Percentiles rank a stretch among this genome's conserved stretches.
Evolutionary conservation across 768 basidiomycete genomes (phyloP).

Genomic region (Cystobasidium onofrii): DNA sequence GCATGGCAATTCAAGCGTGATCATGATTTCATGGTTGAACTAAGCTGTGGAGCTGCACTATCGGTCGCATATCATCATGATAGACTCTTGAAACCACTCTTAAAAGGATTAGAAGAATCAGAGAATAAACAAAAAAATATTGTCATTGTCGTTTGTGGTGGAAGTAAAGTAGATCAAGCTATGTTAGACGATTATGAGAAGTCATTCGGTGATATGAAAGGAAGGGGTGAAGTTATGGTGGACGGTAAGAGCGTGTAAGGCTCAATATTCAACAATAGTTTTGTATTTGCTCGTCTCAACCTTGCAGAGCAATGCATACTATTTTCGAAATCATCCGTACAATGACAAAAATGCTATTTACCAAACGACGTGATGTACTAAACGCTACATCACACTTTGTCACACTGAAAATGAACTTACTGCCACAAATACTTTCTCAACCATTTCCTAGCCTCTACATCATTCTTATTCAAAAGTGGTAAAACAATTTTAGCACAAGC

Average conservation of each 20-base stretch:
- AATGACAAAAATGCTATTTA: too few species aligned
- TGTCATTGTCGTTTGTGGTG: constrained; percentile 19
- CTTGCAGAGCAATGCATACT: background rate
- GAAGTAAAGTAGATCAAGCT: constrained; percentile 12
- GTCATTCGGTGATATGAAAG: constrained; percentile 7
- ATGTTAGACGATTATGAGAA: constrained; percentile 16
- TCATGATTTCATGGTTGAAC: constrained; percentile 19
- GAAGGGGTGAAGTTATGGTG: constrained; percentile 3
- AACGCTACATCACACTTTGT: constrained; percentile 40
- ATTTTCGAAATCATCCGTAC: too few species aligned
- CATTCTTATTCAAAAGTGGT: constrained; percentile 40
- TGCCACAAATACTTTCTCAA: constrained; percentile 47
- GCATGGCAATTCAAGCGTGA: constrained; percentile 18
- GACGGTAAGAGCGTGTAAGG: constrained; percentile 4
- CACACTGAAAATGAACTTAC: constrained; percentile 52
- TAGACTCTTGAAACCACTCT: background rate
- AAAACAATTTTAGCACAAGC: constrained; percentile 33
- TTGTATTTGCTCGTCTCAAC: too few species aligned
- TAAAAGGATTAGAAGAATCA: background rate
- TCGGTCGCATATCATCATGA: constrained; percentile 4
- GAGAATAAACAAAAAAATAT: background rate
- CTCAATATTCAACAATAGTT: too few species aligned
- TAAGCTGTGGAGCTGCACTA: constrained; percentile 24
- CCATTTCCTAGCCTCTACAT: constrained; percentile 47
- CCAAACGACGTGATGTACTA: constrained; percentile 44